Evolutionary conservation across 371 early-diverging fungal genomes (phyloP).

Genomic region (Mortierella sp.): DNA sequence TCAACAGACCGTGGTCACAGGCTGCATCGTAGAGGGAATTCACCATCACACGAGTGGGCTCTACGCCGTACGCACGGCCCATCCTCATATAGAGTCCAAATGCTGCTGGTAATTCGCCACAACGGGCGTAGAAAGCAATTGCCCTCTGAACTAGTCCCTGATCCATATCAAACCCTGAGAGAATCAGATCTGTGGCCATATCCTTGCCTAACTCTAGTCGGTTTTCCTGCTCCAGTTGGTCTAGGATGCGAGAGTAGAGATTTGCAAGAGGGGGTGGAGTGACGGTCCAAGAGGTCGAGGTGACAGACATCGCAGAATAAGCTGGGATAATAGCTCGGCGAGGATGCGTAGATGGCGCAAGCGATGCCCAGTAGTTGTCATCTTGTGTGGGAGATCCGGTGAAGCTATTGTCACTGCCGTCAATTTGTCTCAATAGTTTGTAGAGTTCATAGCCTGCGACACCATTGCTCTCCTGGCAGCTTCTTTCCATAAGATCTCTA

Average conservation of each 20-base stretch:
- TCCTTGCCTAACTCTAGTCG: constrained; percentile 16
- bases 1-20: constrained; percentile 5
- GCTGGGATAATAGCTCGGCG: neutral
- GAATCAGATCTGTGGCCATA: constrained; percentile 30
- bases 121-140: constrained; percentile 17
- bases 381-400: too few relatives aligned
- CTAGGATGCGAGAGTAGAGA: constrained; percentile 12
- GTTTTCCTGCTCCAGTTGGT: constrained; percentile 16
- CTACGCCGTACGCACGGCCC: constrained; percentile 24
- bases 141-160: constrained; percentile 18
- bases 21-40: constrained; percentile 17
- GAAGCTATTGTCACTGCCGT: neutral
- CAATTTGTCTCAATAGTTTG: constrained; percentile 13
- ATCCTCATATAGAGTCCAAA: constrained; percentile 42
- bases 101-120: constrained; percentile 32
- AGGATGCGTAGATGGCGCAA: neutral
- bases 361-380: too few relatives aligned
- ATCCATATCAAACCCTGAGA: constrained; percentile 27
- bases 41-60: constrained; percentile 31
- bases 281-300: constrained; percentile 14
- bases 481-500: constrained; percentile 20
- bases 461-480: constrained; percentile 20
- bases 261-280: constrained; percentile 4
- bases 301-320: constrained; percentile 11
- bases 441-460: constrained; percentile 21